These are phyloP conservation scores for Aspergillus viridinutans DNA, from an alignment of 2,329 filamentous ascomycete genomes.

Conservation along the genomic window DNA sequence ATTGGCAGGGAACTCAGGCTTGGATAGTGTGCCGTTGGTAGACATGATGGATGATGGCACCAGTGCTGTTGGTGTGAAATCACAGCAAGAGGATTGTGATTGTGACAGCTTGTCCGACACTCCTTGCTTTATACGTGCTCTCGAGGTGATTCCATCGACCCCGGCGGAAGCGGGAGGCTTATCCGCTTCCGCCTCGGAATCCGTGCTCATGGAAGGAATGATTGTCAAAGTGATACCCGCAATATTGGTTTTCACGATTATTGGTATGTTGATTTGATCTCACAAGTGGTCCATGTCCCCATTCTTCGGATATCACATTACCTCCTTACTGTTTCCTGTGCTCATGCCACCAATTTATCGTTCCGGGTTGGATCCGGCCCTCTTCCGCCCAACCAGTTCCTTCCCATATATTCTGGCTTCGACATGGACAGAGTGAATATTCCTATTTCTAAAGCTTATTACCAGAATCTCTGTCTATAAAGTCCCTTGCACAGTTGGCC, in stretches of 20 bases:
- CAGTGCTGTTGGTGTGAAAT: background rate
- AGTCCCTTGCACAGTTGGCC: background rate
- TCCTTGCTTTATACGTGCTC: background rate
- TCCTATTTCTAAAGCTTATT: background rate
- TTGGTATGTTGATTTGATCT: background rate
- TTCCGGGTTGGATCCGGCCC: background rate
- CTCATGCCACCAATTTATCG: background rate
- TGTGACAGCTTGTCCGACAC: background rate
- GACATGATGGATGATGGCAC: conserved; percentile 9
- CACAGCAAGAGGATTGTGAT: background rate
- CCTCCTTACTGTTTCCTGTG: background rate
- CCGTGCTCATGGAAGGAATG: conserved; percentile 5
- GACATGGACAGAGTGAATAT: background rate
- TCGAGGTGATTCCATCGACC: background rate
- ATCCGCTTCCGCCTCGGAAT: conserved; percentile 22
- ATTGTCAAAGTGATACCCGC: background rate
- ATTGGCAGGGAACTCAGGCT: conserved; percentile 28
- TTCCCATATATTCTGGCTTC: background rate
- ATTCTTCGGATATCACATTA: background rate
- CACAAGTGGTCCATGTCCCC: background rate
- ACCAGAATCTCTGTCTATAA: background rate
- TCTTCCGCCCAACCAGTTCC: background rate
- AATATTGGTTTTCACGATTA: background rate
- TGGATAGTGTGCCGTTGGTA: conserved; percentile 10
- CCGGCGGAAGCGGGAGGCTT: conserved; percentile 9